These are phyloP conservation scores for Penicillium concentricum DNA, from an alignment of 2,329 filamentous ascomycete species.

Conservation along the genomic window DNA sequence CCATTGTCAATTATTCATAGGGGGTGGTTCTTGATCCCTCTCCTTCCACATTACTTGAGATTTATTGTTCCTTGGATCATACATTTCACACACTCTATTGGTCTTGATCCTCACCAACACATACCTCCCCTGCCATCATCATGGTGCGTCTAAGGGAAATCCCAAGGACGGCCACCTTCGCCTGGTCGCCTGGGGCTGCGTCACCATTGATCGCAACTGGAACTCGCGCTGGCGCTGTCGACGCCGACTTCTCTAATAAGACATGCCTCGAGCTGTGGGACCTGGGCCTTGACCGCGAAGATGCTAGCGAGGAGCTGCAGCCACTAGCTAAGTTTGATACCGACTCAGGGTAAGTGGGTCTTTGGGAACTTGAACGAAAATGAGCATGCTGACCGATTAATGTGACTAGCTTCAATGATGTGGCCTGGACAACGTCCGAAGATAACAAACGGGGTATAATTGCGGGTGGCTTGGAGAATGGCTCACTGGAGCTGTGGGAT, in stretches of 20 bases:
- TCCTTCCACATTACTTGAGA: conserved; percentile 7
- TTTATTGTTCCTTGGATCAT: conserved; percentile 20
- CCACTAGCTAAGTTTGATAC: conserved; percentile 80
- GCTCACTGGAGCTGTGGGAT: conserved; percentile 90
- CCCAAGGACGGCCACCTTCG: conserved; percentile 92
- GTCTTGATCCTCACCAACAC: conserved; percentile 22
- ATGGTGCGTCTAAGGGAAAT: conserved; percentile 99
- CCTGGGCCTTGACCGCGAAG: conserved; percentile 73
- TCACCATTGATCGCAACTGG: conserved; percentile 87
- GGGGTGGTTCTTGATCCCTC: conserved; percentile 27
- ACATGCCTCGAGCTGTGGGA: conserved; percentile 97
- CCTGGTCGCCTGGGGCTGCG: conserved; percentile 82
- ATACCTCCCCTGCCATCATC: conserved; percentile 32
- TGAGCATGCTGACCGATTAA: conserved; percentile 22
- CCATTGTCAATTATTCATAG: conserved; percentile 29
- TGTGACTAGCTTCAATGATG: conserved; percentile 79
- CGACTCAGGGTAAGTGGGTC: conserved; percentile 72
- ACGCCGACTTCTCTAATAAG: conserved; percentile 96
- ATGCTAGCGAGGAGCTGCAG: conserved; percentile 78
- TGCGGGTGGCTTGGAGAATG: conserved; percentile 92
- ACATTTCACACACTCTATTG: conserved; percentile 12
- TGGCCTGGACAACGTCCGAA: conserved; percentile 85
- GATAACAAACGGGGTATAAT: conserved; percentile 83
- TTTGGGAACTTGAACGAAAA: neutral
- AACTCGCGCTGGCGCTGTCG: conserved; percentile 90